Evolutionary conservation across 805 yeast genomes (phyloP), one percentile per base, ranked within the genome.

Genomic region (Blastobotrys chiropterorum): DNA sequence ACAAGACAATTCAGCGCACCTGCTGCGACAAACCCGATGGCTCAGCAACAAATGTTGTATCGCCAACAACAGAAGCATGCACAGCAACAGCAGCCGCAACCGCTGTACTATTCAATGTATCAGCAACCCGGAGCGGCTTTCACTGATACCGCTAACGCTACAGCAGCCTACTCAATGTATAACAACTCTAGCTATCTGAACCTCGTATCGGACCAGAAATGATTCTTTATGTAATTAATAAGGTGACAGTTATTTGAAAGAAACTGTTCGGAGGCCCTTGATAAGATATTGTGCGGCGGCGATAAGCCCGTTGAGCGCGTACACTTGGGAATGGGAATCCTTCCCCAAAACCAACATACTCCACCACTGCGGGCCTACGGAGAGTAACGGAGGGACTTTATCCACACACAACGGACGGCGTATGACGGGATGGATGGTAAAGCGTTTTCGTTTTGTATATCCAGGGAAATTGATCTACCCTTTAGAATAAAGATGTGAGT

Each of bases 371-470:
- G n/a, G n/a, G n/a, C n/a, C n/a, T n/a, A n/a, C n/a, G n/a, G n/a
- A n/a, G n/a, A n/a, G n/a, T n/a, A n/a, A n/a, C n/a, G n/a, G n/a
- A n/a, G n/a, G n/a, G n/a, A n/a, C n/a, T n/a, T n/a, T n/a, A n/a
- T n/a, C n/a, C n/a, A n/a, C n/a, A n/a, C n/a, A n/a, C n/a, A n/a
- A n/a, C n/a, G n/a, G n/a, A n/a, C n/a, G n/a, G n/a, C n/a, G n/a
- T n/a, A n/a, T n/a, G 34, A 26, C 38, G 26, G 41, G 48, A 67
- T 67, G 72, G 68, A 67, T 48, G 61, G 60, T 44, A 72, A 69
- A 45, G 74, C 76, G 43, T 73, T 79, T 31, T 75, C 82, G 3
- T 82, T 80, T 62, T 79, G 79, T 59, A 70, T 78, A 2, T 80
- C 86, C 0, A 74, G 76, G 53, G 86, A 82, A 54, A 61, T 83